Conservation (phyloP, 345 rosid genomes). For the Balakata baccata region DNA sequence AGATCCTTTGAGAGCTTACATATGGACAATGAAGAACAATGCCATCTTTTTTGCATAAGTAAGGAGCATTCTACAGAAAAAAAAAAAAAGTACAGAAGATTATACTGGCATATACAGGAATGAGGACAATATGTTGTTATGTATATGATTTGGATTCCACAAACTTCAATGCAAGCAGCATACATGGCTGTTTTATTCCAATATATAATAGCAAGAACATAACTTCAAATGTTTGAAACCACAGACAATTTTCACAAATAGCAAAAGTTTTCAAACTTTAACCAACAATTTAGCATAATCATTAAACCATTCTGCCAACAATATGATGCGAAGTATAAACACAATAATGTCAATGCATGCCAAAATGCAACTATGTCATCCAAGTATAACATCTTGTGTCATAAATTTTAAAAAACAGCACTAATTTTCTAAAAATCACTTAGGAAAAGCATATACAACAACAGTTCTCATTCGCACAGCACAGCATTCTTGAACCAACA, state of each 20-base stretch:
- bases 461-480: neutral
- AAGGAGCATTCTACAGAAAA: conserved; percentile 66
- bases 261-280: neutral
- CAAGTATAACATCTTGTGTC: neutral
- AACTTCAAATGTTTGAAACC: neutral
- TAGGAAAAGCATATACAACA: neutral
- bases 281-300: too few species aligned
- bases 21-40: conserved; percentile 88
- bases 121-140: neutral
- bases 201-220: neutral
- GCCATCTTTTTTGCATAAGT: conserved; percentile 92
- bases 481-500: neutral
- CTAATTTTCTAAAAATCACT: neutral
- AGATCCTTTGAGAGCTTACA: conserved; percentile 48
- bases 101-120: neutral
- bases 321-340: neutral
- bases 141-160: neutral
- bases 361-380: neutral
- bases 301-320: neutral
- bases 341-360: neutral
- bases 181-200: neutral
- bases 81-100: conserved; percentile 8
- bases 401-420: neutral
- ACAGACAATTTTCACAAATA: neutral
- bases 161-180: neutral